Percentiles rank a stretch among this genome's conserved stretches.
Evolutionary conservation across 106 monocot genomes (phyloP).

Genomic region (Xerophyta viscosa): DNA sequence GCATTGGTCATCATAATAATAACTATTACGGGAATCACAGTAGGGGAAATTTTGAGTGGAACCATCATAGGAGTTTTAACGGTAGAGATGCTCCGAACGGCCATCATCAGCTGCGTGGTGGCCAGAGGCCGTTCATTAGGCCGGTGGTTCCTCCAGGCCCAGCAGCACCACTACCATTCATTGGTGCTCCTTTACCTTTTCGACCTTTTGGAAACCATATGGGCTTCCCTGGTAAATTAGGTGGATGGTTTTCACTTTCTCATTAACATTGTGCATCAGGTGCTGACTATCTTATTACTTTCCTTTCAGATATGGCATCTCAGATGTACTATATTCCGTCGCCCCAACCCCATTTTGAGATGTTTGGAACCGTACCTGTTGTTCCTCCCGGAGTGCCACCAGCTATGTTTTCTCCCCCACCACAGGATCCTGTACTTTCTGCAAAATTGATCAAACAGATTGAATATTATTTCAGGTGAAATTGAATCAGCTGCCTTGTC

Average conservation of each 20-base stretch:
- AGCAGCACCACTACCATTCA: conserved; percentile 17
- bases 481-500: no score
- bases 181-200: conserved; percentile 9
- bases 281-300: background rate
- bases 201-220: conserved; percentile 9
- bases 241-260: background rate
- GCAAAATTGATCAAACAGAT: conserved; percentile 20
- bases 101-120: conserved; percentile 13
- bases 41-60: background rate
- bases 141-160: conserved; percentile 6
- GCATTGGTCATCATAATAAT: conserved; percentile 6
- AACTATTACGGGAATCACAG: background rate
- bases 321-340: conserved; percentile 19
- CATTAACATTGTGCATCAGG: background rate
- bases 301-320: conserved; percentile 18
- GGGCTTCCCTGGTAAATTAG: conserved; percentile 25
- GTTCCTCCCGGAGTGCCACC: conserved; percentile 7
- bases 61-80: conserved; percentile 3
- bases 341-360: conserved; percentile 5
- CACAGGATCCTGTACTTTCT: conserved; percentile 7
- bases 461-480: conserved; percentile 41
- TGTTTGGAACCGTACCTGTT: conserved; percentile 15
- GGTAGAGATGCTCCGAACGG: conserved; percentile 3
- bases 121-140: conserved; percentile 1
- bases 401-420: conserved; percentile 10